Base-by-base conservation (phyloP, 768 basidiomycete species). In the Phaeotremella skinneri region DNA sequence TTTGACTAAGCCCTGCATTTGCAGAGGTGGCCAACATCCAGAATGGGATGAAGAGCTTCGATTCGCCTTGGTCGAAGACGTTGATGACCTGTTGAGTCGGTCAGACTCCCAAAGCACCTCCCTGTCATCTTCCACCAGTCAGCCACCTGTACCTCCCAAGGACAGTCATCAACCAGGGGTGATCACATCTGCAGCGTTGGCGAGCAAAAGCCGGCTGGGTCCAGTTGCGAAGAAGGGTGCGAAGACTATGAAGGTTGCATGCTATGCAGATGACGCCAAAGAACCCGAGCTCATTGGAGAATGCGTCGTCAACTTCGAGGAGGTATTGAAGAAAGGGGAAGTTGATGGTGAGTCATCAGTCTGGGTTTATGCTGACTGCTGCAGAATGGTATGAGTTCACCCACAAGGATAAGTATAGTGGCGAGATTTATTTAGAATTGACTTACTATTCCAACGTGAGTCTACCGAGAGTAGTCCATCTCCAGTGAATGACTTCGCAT, bases 301-400 rank as follows among this genome's bases (percentile, higher is more conserved):
- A 71, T 88, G 84, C 4, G 79, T 81, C 20, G 80, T 96, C 9
- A 85, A 91, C 68, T 85, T 96, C 39, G 79, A 84, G 26, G 85
- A 87, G 55, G 92, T 87, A 0, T 78, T 96, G 58, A 85, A 83
- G 76, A 86, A 84, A 16, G 91, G 92, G 20, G 91, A 94, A 77
- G 92, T 91, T 62, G 93, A 97, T 75, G 90, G 92, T 91, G 68
- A 39, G 87, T 78, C 14, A 31, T 45, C 9, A 16, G 27, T 21
- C 14, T n/a, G 16, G 11, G 17, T 16, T 25, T 17, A 27, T 25
- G 51, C 32, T 62, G 42, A 53, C 52, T 30, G 14, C 13, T 56
- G 13, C 70, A 98, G 96, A 97, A 76, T 98, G 93, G 96, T 92
- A 94, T 74, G 87, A 86, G 21, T 81, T 98, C 26, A 84, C 82